These are phyloP conservation scores for Cinnamomum chago DNA, from an alignment of 164 flowering plant species.

Conservation along the genomic window DNA sequence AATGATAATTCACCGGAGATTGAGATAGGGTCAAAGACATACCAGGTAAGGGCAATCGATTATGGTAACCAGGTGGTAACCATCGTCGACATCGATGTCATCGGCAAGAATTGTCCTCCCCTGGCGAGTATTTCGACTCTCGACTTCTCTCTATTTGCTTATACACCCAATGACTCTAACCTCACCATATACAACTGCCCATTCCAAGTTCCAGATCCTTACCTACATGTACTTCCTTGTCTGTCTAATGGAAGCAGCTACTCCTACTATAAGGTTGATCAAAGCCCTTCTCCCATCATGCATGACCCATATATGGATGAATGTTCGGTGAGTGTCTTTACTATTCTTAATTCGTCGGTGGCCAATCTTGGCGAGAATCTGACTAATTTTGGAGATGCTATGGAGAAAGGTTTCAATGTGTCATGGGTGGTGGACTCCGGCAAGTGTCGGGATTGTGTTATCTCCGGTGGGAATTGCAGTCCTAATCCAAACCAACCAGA, in stretches of 20 bases:
- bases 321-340: background rate
- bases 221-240: background rate
- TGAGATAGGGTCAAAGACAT: slow-evolving; percentile 8
- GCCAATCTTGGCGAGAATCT: background rate
- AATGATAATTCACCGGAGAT: background rate
- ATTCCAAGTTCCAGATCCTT: background rate
- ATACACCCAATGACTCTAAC: background rate
- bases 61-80: slow-evolving; percentile 16
- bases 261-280: background rate
- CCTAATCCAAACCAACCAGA: too few species aligned
- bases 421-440: background rate
- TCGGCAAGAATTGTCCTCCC: background rate
- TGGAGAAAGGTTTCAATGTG: background rate
- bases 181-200: background rate
- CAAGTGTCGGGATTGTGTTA: background rate
- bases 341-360: background rate
- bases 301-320: background rate
- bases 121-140: background rate
- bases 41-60: slow-evolving; percentile 33
- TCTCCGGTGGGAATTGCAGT: background rate
- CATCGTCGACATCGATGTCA: background rate
- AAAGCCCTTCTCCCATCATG: background rate
- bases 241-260: background rate
- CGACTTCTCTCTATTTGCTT: background rate
- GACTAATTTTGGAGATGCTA: background rate